Evolutionary conservation across 176 grass and related monocot genomes (phyloP), one percentile per base, ranked within the genome.

Genomic region (Chloris gayana): DNA sequence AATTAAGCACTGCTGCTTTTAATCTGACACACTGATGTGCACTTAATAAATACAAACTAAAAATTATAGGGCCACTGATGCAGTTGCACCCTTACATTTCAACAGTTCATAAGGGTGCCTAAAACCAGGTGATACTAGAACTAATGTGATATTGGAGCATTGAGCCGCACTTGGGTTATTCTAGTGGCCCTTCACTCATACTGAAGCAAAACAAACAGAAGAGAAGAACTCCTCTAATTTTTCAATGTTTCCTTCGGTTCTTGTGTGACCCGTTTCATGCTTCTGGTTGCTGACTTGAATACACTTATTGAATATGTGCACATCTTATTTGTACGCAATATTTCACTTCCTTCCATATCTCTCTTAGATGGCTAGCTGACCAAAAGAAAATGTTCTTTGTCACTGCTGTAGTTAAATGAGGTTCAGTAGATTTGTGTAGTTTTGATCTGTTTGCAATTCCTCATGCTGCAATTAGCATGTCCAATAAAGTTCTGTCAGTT

Each of bases 401-500:
- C 3, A 9, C 37, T 8, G 8, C 8, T 76, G 18, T 46, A 0
- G 5, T 76, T 56, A 84, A 84, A 47, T 76, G 39, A 44, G 7
- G 18, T 26, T 15, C 31, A 60, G 14, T 50, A 68, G 25, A 35
- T 67, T 61, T 70, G 64, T 84, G 64, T 69, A 70, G 51, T 5
- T 10, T 37, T 76, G 60, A 65, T n/a, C 7, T 24, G 49, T 45
- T 76, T 37, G 35, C 4, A 4, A 37, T 4, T 6, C 22, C 73
- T 77, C 64, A 69, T 77, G 29, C 29, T 69, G 51, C 64, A 77
- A 50, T 69, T 84, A 60, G 8, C 13, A 47, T 75, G 62, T 33
- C 6, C 4, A 9, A 21, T 37, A 9, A 30, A 76, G 67, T 35
- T 30, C 26, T 69, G 56, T 65, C 60, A 50, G 7, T 32, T 78